Conservation (phyloP, 2,329 filamentous ascomycete species). For the Trichophyton schoenleinii region DNA sequence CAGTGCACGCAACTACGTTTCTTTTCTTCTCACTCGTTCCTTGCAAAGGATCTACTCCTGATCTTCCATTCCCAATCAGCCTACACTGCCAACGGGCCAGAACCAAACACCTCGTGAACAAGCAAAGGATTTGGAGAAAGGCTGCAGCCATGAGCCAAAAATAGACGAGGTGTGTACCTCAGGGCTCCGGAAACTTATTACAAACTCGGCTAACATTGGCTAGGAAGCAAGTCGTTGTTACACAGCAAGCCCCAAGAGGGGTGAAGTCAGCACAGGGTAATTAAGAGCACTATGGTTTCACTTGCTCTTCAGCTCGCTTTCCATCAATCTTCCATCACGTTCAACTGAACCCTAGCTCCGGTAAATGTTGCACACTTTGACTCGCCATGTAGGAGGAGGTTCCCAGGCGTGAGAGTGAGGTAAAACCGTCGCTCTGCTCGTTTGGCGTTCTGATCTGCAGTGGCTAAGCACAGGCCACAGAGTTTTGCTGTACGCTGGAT, state of each 20-base stretch:
- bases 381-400: background rate
- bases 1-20: background rate
- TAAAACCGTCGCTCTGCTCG: background rate
- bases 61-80: background rate
- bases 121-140: background rate
- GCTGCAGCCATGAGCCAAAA: background rate
- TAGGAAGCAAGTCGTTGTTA: background rate
- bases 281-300: background rate
- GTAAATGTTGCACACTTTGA: background rate
- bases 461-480: background rate
- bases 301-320: conserved; percentile 1
- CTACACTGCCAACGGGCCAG: background rate
- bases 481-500: too few species aligned
- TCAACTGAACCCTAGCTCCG: background rate
- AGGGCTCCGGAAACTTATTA: background rate
- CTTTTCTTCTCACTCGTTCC: background rate
- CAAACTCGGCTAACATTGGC: background rate
- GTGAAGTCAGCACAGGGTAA: background rate
- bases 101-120: background rate
- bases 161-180: background rate
- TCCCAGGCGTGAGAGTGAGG: background rate
- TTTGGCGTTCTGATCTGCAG: background rate
- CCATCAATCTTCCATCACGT: background rate
- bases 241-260: background rate
- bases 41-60: background rate